These are phyloP conservation scores for Magnusiomyces paraingens DNA, from an alignment of 1,139 yeast species.

Conservation along the genomic window DNA sequence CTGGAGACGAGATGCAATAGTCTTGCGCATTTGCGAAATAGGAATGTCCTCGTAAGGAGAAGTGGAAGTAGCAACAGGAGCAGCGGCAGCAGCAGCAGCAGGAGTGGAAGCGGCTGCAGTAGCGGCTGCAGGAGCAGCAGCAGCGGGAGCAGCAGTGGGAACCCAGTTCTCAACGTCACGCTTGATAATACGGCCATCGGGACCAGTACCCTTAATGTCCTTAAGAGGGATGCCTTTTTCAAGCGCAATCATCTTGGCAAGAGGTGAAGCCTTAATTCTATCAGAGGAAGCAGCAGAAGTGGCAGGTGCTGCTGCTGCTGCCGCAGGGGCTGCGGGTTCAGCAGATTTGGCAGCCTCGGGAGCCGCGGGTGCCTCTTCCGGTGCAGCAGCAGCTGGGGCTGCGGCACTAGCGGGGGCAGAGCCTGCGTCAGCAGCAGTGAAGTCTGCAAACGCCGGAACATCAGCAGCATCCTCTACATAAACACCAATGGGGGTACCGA, in stretches of 20 bases:
- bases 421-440: conserved; percentile 80
- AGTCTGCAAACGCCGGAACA: conserved; percentile 80
- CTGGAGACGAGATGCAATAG: conserved; percentile 82
- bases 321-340: conserved; percentile 28
- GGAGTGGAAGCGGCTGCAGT: conserved; percentile 23
- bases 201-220: conserved; percentile 87
- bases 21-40: conserved; percentile 85
- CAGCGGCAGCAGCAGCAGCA: conserved; percentile 38
- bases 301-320: conserved; percentile 30
- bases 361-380: conserved; percentile 19
- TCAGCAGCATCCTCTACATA: conserved; percentile 83
- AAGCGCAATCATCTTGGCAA: conserved; percentile 88
- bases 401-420: conserved; percentile 41
- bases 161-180: conserved; percentile 73
- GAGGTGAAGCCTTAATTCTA: conserved; percentile 90
- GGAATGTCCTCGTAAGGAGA: conserved; percentile 76
- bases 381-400: conserved; percentile 31
- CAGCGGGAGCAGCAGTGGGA: conserved; percentile 37
- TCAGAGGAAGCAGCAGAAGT: conserved; percentile 36
- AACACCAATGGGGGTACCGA: conserved; percentile 94
- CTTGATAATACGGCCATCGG: conserved; percentile 88
- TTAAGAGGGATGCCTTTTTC: conserved; percentile 87
- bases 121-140: conserved; percentile 39
- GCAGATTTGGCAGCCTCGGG: conserved; percentile 20
- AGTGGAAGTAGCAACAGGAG: conserved; percentile 47